These are phyloP conservation scores for Lenzites betulinus DNA, from an alignment of 768 basidiomycete species.

Conservation along the genomic window DNA sequence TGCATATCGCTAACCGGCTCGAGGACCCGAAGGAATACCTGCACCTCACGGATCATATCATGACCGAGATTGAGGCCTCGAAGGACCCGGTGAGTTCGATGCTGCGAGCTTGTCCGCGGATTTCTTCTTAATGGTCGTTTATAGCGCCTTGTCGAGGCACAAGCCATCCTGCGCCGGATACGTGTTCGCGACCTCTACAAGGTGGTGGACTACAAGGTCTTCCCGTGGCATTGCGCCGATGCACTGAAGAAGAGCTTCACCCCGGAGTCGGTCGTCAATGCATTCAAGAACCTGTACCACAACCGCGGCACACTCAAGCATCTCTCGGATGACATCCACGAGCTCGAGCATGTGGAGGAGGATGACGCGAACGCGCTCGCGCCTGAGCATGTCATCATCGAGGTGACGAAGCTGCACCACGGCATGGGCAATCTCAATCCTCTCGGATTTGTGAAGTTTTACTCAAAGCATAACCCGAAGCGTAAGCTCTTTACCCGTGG, in stretches of 20 bases:
- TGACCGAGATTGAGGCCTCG: conserved; percentile 58
- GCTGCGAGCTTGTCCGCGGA: background rate
- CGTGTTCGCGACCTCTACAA: conserved; percentile 66
- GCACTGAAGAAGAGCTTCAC: conserved; percentile 37
- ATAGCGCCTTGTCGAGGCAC: conserved; percentile 62
- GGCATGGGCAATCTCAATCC: conserved; percentile 76
- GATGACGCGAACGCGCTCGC: conserved; percentile 39
- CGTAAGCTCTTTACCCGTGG: conserved; percentile 37
- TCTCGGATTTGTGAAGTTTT: conserved; percentile 69
- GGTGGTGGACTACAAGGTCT: conserved; percentile 65
- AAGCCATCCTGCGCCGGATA: conserved; percentile 63
- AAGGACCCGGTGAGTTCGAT: conserved; percentile 46
- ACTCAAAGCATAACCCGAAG: conserved; percentile 62
- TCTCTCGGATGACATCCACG: conserved; percentile 2
- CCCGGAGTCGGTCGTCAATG: conserved; percentile 36
- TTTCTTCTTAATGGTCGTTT: background rate
- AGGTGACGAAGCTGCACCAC: conserved; percentile 68
- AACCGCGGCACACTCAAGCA: background rate
- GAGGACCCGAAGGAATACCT: conserved; percentile 60
- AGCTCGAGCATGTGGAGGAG: conserved; percentile 17
- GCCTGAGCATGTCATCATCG: conserved; percentile 61
- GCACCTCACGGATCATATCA: conserved; percentile 68
- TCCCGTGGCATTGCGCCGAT: conserved; percentile 36
- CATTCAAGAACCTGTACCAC: conserved; percentile 29
- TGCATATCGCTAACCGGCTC: conserved; percentile 61